Base-by-base conservation (phyloP, 305 asterid species). In the Caryopteris hybrid region DNA sequence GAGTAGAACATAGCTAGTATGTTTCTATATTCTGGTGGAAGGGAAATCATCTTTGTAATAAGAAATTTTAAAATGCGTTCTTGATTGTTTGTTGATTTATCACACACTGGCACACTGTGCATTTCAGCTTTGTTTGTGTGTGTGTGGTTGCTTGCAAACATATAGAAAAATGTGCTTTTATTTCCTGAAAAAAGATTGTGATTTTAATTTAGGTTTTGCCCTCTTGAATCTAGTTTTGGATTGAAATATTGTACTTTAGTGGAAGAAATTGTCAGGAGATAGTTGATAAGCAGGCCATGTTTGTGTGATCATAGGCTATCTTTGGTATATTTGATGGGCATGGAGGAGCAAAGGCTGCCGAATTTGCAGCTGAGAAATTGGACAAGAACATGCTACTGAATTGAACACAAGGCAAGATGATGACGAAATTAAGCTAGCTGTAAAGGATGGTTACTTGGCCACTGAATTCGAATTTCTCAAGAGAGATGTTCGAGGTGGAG, bases 271-370 rank as follows among this genome's bases (percentile, higher is more conserved):
- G n/a, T n/a, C n/a, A n/a, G 58, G 36, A 45, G 31, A 31, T 45
- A 21, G 45, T 21, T 62, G 42, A 63, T 10, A 9, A 23, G 39
- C n/a, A 33, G 60, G 18, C 36, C 13, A 22, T 46, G 12, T 21
- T 45, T 29, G 0, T 61, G 58, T 68, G 6, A 33, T 6, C 56
- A 39, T 46, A 92, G 94, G 98, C 89, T 27, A 68, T 84, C 31
- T 92, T 92, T 74, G 98, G 98, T 42, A 68, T 92, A 59, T 92
- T 78, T 77, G 97, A 92, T 73, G 98, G 98, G 38, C 98, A 92
- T 74, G 97, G 98, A 64, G 98, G 98, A 27, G 84, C 84, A 48
- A 85, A 83, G 76, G 98, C 97, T 71, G 97, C 96, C 29, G 96
- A 90, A 18, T 92, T 77, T 78, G 96, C 91, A 11, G 87, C 94